A percentile compares a stretch with the other conserved stretches of the same genome.
These are phyloP conservation scores for Hydrangea macrophylla DNA, from an alignment of 148 eudicot species.

Conservation along the genomic window DNA sequence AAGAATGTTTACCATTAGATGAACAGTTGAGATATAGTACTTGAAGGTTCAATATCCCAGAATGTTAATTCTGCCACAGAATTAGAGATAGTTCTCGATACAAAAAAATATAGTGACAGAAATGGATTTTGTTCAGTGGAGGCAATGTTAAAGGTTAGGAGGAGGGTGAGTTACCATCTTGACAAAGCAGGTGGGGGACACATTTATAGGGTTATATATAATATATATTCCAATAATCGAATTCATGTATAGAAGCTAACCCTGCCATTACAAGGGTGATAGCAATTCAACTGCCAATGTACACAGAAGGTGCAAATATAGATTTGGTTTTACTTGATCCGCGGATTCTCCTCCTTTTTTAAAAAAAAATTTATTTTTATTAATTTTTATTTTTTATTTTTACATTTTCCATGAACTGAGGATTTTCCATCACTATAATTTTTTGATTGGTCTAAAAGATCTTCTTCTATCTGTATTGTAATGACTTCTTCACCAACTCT, in stretches of 20 bases:
- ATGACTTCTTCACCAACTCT: too few relatives aligned
- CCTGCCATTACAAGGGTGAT: constrained; percentile 43
- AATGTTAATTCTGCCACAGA: background rate
- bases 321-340: constrained; percentile 11
- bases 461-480: too few relatives aligned
- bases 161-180: background rate
- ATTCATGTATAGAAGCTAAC: constrained; percentile 49
- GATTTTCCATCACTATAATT: too few relatives aligned
- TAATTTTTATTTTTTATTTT: background rate
- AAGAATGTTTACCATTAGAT: constrained; percentile 66
- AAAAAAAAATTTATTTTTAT: too few relatives aligned
- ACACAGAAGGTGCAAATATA: constrained; percentile 30
- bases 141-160: constrained; percentile 6
- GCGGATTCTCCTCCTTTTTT: constrained; percentile 7
- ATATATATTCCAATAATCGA: constrained; percentile 22
- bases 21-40: constrained; percentile 33
- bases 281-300: constrained; percentile 23
- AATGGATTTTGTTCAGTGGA: constrained; percentile 20
- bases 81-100: background rate
- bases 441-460: too few relatives aligned
- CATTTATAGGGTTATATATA: constrained; percentile 3
- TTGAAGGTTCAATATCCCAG: constrained; percentile 17
- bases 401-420: background rate
- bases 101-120: background rate
- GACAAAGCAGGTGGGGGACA: constrained; percentile 12